Percentiles rank a stretch among this genome's conserved stretches.
phyloP scores from a whole-genome alignment of 2,329 filamentous ascomycete species.

The Aspergillus ochraceoroseus region DNA sequence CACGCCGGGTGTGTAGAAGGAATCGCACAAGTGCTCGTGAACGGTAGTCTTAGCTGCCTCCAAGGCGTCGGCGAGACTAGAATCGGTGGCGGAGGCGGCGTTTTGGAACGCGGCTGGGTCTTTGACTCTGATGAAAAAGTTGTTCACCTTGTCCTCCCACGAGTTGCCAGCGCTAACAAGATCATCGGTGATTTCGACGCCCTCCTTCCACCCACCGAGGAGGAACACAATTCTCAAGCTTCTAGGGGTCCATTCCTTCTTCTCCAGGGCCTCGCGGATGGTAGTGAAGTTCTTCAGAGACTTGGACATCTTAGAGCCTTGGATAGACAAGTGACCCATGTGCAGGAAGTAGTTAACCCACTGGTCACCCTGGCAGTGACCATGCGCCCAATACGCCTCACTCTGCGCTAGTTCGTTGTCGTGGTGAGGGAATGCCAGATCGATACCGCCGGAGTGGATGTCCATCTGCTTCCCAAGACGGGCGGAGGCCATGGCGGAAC shows the following conservation, averaged over 20 bases:
- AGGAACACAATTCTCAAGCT: slow-evolving; percentile 81
- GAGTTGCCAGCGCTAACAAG: slow-evolving; percentile 67
- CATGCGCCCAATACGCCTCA: slow-evolving; percentile 68
- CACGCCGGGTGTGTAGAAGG: slow-evolving; percentile 76
- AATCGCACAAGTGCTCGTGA: slow-evolving; percentile 68
- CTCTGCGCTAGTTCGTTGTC: slow-evolving; percentile 90
- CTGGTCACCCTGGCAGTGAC: slow-evolving; percentile 49
- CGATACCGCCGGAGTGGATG: slow-evolving; percentile 87
- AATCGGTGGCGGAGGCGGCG: slow-evolving; percentile 12
- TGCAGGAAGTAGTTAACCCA: slow-evolving; percentile 97
- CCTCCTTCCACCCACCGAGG: slow-evolving; percentile 82
- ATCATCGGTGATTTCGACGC: slow-evolving; percentile 82
- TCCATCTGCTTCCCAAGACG: slow-evolving; percentile 82
- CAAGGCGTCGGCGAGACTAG: slow-evolving; percentile 12
- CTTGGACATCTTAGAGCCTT: slow-evolving; percentile 93
- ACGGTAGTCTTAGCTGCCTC: slow-evolving; percentile 39
- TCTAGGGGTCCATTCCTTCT: slow-evolving; percentile 68
- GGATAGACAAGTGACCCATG: slow-evolving; percentile 87
- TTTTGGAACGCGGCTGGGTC: slow-evolving; percentile 39
- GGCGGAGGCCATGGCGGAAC: slow-evolving; percentile 90
- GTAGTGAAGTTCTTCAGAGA: slow-evolving; percentile 94
- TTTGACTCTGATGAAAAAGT: slow-evolving; percentile 59
- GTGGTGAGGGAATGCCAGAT: slow-evolving; percentile 86
- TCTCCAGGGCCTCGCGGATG: slow-evolving; percentile 71
- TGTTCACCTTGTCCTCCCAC: slow-evolving; percentile 77